Evolutionary conservation across 257 asterid species (phyloP).

Genomic region (Cinchona pubescens): DNA sequence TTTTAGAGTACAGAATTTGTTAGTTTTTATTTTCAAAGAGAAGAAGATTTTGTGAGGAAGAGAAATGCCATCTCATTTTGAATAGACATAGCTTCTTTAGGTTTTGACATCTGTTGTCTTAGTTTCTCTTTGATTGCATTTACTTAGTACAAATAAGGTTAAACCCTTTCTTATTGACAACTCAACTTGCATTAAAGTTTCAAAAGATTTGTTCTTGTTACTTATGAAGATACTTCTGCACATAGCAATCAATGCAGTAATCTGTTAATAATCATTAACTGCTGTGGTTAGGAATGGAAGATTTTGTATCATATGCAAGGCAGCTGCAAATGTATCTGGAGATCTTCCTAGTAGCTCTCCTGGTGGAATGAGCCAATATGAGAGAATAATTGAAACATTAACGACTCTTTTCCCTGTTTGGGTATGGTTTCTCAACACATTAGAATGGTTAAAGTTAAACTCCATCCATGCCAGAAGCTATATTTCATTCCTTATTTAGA

Average conservation of each 20-base stretch:
- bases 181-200: neutral
- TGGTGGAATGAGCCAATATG: slow-evolving; percentile 63
- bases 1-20: neutral
- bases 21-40: neutral
- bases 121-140: neutral
- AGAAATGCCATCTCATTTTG: neutral
- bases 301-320: slow-evolving; percentile 56
- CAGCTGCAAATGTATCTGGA: slow-evolving; percentile 64
- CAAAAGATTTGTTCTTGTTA: neutral
- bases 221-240: slow-evolving; percentile 11
- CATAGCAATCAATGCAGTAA: neutral
- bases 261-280: neutral
- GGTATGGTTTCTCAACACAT: slow-evolving; percentile 50
- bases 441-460: slow-evolving; percentile 12
- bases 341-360: slow-evolving; percentile 59
- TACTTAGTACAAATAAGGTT: neutral
- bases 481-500: neutral
- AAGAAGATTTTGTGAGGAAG: neutral
- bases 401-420: slow-evolving; percentile 91
- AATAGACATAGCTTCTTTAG: neutral
- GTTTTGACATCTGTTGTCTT: neutral
- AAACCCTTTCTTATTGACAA: neutral
- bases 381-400: slow-evolving; percentile 80
- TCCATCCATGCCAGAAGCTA: neutral
- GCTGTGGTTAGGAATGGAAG: slow-evolving; percentile 39